A percentile compares a stretch with the other conserved stretches of the same genome.
Conservation (phyloP, 768 basidiomycete species). For the Psilocybe cyanescens region DNA sequence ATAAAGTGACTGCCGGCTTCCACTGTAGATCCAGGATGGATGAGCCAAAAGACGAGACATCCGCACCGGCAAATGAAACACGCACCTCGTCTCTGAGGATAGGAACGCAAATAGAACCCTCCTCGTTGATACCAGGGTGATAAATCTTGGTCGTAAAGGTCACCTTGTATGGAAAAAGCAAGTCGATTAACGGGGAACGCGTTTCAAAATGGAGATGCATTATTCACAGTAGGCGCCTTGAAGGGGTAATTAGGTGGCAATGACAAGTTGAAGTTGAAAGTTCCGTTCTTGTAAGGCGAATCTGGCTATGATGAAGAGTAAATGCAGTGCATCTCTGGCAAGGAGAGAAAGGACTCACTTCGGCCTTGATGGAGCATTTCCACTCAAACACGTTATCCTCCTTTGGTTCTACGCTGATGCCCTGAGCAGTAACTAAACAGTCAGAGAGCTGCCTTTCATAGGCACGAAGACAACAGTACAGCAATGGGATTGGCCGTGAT, state of each 20-base stretch:
- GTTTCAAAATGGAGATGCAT: conserved; percentile 4
- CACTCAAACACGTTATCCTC: conserved; percentile 80
- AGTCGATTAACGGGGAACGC: neutral
- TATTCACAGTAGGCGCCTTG: conserved; percentile 76
- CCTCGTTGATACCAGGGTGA: conserved; percentile 90
- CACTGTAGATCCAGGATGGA: conserved; percentile 52
- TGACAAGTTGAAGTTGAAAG: conserved; percentile 72
- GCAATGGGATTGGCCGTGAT: conserved; percentile 66
- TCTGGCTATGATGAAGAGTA: conserved; percentile 49
- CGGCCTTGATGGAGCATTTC: conserved; percentile 78
- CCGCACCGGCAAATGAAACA: conserved; percentile 11
- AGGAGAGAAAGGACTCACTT: conserved; percentile 46
- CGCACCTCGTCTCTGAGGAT: conserved; percentile 83
- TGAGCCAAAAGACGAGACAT: conserved; percentile 12
- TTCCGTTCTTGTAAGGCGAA: conserved; percentile 85
- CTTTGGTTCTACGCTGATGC: conserved; percentile 59
- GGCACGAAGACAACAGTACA: conserved; percentile 38
- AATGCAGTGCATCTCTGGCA: neutral
- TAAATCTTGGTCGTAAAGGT: conserved; percentile 87
- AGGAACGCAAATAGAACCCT: conserved; percentile 84
- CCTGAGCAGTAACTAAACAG: conserved; percentile 41
- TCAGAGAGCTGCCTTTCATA: conserved; percentile 15
- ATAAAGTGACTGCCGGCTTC: conserved; percentile 81
- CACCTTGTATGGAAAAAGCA: conserved; percentile 50
- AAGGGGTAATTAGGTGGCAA: conserved; percentile 86